phyloP scores from a whole-genome alignment of 305 asterid genomes.

The Rubia tinctorum region DNA sequence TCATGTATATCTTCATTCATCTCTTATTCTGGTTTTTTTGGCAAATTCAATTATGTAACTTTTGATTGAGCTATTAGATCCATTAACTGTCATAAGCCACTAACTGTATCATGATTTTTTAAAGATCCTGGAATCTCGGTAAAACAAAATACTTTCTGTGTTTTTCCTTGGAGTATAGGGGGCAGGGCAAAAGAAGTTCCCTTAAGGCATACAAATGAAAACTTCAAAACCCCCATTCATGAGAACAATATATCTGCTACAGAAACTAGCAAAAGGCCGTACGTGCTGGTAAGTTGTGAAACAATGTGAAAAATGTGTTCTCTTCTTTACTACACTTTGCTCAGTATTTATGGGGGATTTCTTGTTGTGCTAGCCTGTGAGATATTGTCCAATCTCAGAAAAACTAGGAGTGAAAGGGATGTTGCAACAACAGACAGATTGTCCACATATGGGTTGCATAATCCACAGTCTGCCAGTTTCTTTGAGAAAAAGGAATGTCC shows the following conservation, averaged over 20 bases:
- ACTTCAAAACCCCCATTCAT: conserved; percentile 29
- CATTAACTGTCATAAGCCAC: not conserved
- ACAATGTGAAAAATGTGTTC: not conserved
- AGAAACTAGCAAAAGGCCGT: conserved; percentile 33
- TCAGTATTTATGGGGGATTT: not conserved
- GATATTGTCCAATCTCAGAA: conserved; percentile 69
- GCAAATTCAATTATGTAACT: not conserved
- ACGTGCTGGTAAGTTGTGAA: conserved; percentile 67
- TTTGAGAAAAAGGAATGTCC: conserved; percentile 29
- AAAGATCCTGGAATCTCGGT: not conserved
- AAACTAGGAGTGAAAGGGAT: conserved; percentile 40
- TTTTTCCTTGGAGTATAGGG: conserved; percentile 33
- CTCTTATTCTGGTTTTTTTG: not conserved
- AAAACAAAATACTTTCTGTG: conserved; percentile 14
- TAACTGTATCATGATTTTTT: not conserved
- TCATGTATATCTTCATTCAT: not conserved
- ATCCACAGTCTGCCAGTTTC: conserved; percentile 31
- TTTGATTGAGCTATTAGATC: not conserved
- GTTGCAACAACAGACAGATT: conserved; percentile 30
- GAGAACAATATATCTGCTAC: conserved; percentile 27
- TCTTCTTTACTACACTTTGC: not conserved
- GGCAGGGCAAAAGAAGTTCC: conserved; percentile 35
- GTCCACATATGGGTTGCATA: conserved; percentile 25
- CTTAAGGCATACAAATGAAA: conserved; percentile 27
- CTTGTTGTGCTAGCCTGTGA: conserved; percentile 53